Percentiles rank a stretch among this genome's conserved stretches.
These are phyloP conservation scores for Nakazawaea ishiwadae DNA, from an alignment of 805 yeast species.

Conservation along the genomic window DNA sequence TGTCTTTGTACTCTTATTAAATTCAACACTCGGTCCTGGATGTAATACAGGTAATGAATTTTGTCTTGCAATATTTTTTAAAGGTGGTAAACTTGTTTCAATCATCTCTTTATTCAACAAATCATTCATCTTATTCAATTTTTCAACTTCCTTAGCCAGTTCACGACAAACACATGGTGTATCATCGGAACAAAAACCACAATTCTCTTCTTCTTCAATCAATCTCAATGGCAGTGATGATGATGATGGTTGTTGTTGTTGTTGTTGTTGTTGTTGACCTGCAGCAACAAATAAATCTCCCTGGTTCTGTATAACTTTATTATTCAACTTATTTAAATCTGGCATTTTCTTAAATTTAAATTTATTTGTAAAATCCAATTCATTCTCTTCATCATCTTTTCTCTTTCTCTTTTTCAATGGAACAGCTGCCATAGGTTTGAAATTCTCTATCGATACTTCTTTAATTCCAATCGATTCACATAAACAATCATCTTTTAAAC, in stretches of 20 bases:
- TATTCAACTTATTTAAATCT: constrained; percentile 29
- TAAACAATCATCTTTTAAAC: constrained; percentile 62
- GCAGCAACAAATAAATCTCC: constrained; percentile 5
- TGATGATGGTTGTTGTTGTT: constrained; percentile 7
- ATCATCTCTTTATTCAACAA: constrained; percentile 8
- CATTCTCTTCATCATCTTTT: constrained; percentile 24
- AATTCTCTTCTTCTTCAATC: constrained; percentile 43
- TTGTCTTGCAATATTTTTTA: constrained; percentile 20
- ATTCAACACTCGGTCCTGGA: constrained; percentile 59
- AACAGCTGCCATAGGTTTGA: constrained; percentile 66
- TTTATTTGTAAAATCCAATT: constrained; percentile 54
- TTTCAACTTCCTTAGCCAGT: constrained; percentile 50
- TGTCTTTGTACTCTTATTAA: constrained; percentile 20
- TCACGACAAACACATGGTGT: constrained; percentile 92
- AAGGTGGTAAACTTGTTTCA: constrained; percentile 16
- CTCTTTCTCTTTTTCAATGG: constrained; percentile 40
- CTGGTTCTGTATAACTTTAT: constrained; percentile 17
- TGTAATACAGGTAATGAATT: constrained; percentile 52
- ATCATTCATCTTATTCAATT: constrained; percentile 22
- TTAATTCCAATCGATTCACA: constrained; percentile 53
- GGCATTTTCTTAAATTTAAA: constrained; percentile 30
- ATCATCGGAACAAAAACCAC: constrained; percentile 92
- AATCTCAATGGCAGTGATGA: constrained; percentile 1
- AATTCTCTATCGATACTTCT: constrained; percentile 16
- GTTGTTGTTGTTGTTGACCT: constrained; percentile 15